Evolutionary conservation across 2,329 filamentous ascomycete genomes (phyloP).

Genomic region (Ophiobolus disseminans): DNA sequence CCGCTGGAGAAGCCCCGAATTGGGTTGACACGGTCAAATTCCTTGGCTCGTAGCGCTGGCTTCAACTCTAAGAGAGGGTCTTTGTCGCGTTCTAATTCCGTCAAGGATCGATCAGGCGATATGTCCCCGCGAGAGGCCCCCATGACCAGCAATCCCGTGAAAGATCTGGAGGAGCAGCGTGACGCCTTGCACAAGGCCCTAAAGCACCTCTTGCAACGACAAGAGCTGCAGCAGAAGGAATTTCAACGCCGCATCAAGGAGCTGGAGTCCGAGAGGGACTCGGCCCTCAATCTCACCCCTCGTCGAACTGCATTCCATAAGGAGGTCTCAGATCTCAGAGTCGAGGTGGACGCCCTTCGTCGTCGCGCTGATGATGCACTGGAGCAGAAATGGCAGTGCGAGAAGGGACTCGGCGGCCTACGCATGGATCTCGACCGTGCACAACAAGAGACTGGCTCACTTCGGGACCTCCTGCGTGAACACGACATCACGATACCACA

Average conservation of each 20-base stretch:
- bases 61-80: constrained; percentile 52
- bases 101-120: constrained; percentile 45
- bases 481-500: constrained; percentile 80
- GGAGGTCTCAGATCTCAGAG: constrained; percentile 79
- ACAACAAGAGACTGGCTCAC: constrained; percentile 87
- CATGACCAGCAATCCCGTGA: constrained; percentile 59
- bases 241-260: constrained; percentile 80
- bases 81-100: constrained; percentile 60
- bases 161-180: constrained; percentile 91
- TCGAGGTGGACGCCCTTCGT: constrained; percentile 84
- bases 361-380: constrained; percentile 91
- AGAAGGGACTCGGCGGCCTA: constrained; percentile 84
- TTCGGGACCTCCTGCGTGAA: constrained; percentile 78
- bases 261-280: constrained; percentile 79
- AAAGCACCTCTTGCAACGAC: constrained; percentile 82
- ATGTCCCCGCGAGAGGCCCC: constrained; percentile 65
- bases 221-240: constrained; percentile 83
- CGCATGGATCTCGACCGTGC: constrained; percentile 98
- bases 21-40: constrained; percentile 70
- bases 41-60: constrained; percentile 64
- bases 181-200: constrained; percentile 90
- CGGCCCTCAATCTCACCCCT: constrained; percentile 71
- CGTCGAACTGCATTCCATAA: constrained; percentile 80
- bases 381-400: constrained; percentile 94
- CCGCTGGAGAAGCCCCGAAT: constrained; percentile 45